Evolutionary conservation across 352 stramenopile species (phyloP), one percentile per base, ranked within the genome.

Genomic region (Globisporangium viniferum): DNA sequence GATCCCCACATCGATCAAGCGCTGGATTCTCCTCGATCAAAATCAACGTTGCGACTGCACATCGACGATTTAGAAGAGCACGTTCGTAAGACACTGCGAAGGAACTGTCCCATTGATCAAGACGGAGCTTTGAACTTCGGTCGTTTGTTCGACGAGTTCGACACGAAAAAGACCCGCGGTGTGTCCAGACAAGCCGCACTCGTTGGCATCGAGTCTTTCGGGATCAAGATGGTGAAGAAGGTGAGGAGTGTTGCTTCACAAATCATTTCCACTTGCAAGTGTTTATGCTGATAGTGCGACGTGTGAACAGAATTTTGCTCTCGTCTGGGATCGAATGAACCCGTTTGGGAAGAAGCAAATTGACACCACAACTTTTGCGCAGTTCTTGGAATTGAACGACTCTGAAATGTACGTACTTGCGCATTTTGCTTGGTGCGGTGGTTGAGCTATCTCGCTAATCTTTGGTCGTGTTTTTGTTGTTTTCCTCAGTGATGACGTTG

Each of bases 141-240:
- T 48, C 77, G 82, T 8, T 67, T 94, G 2, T 94, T 93, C 62
- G 81, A 94, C 27, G 82, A 88, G 44, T 91, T 94, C 59, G 86
- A 93, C 61, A 64, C 69, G 33, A 94, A 93, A 68, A 93, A 92
- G 54, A 67, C 71, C 15, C 73, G 82, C 36, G 55, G 70, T 0
- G 75, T 93, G 46, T 71, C 72, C 9, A 84, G 78, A 44, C 82
- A 90, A 64, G 76, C 73, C 5, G 70, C 79, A 8, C 69, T 82
- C 9, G 64, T 67, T 51, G 85, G 85, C 0, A 80, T 92, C 51
- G 80, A 91, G 59, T 77, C 74, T 14, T 90, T 91, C 67, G 85
- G 85, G 5, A 88, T 93, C 59, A 92, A 91, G 67, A 88, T 91
- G 73, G 55, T 78, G 74, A 81, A 86, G 35, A 93, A 91, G 83